Percentiles rank a stretch among this genome's conserved stretches.
Evolutionary conservation across 495 filamentous ascomycete genomes (phyloP).

Genomic region (Penicillium cinerascens): DNA sequence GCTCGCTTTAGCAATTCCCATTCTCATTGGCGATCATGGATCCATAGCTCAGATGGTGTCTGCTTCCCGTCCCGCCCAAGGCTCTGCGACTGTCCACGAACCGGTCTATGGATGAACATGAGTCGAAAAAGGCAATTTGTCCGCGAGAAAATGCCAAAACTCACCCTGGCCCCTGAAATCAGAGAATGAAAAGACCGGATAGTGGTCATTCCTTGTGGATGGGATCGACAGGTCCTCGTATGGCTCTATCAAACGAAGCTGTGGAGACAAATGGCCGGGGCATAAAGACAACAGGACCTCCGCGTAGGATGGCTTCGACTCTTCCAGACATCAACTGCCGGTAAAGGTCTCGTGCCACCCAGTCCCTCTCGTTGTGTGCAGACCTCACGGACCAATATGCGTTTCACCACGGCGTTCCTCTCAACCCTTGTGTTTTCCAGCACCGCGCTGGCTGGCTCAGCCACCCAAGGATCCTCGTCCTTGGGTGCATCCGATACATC

Average conservation of each 20-base stretch:
- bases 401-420: conserved; percentile 26
- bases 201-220: too few relatives aligned
- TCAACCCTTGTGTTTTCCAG: conserved; percentile 32
- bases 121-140: too few relatives aligned
- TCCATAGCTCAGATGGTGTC: too few relatives aligned
- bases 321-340: neutral
- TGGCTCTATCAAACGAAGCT: conserved; percentile 6
- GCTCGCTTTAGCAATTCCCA: too few relatives aligned
- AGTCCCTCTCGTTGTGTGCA: conserved; percentile 10
- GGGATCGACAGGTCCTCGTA: too few relatives aligned
- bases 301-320: neutral
- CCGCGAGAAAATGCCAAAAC: too few relatives aligned
- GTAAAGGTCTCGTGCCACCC: neutral
- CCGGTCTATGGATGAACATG: too few relatives aligned
- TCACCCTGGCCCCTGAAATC: too few relatives aligned
- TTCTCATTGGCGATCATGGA: too few relatives aligned
- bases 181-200: too few relatives aligned
- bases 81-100: too few relatives aligned
- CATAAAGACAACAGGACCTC: conserved; percentile 20
- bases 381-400: conserved; percentile 22
- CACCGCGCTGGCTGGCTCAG: conserved; percentile 25
- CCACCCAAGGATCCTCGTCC: conserved; percentile 5
- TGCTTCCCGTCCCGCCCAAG: too few relatives aligned
- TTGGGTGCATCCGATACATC: neutral
- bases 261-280: conserved; percentile 3